Percentiles rank a stretch among this genome's conserved stretches.
Evolutionary conservation across 1,284 basidiomycete genomes (phyloP).

Genomic region (Trametes polyzona): DNA sequence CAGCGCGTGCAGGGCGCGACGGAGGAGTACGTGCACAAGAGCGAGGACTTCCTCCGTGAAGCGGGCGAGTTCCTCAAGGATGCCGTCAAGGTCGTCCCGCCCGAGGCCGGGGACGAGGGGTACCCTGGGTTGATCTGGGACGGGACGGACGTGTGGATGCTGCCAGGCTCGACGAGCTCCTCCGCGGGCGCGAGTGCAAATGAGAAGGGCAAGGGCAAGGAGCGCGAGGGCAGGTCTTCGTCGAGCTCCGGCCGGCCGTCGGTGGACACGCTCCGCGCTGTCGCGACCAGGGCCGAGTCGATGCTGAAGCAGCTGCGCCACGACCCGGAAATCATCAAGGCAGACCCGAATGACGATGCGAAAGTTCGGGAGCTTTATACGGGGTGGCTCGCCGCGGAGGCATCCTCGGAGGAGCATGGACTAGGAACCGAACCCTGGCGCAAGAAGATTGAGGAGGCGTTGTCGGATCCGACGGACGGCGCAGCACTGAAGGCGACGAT

Average conservation of each 20-base stretch:
- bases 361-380: constrained; percentile 59
- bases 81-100: constrained; percentile 89
- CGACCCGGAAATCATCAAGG: constrained; percentile 76
- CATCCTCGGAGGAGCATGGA: constrained; percentile 58
- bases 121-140: constrained; percentile 68
- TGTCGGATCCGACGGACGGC: constrained; percentile 58
- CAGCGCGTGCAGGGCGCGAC: constrained; percentile 75
- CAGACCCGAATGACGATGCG: constrained; percentile 74
- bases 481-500: constrained; percentile 60
- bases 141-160: constrained; percentile 81
- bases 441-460: constrained; percentile 50
- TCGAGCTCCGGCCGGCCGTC: constrained; percentile 32
- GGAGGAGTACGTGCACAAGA: constrained; percentile 82
- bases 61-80: constrained; percentile 79
- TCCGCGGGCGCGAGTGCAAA: constrained; percentile 19
- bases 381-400: constrained; percentile 61
- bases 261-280: constrained; percentile 52
- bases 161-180: constrained; percentile 45
- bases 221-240: constrained; percentile 37
- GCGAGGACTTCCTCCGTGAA: constrained; percentile 73
- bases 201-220: constrained; percentile 46
- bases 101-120: constrained; percentile 52
- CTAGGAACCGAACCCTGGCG: constrained; percentile 60
- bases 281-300: constrained; percentile 78
- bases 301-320: constrained; percentile 75